Evolutionary conservation across 129 eudicot genomes (phyloP).

Genomic region (Saussurea involucrata): DNA sequence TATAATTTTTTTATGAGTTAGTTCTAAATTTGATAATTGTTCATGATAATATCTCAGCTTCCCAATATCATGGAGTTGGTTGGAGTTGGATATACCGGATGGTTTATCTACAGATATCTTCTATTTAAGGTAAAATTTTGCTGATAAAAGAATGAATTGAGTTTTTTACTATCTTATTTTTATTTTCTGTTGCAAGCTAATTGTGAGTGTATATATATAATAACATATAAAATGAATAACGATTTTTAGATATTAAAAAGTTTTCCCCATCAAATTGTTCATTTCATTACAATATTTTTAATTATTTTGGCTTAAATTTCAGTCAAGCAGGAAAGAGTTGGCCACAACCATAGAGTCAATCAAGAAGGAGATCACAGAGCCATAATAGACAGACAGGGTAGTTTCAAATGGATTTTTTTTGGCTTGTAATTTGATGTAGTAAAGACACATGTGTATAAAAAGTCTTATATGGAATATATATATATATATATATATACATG

Average conservation of each 20-base stretch:
- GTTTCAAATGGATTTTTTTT: background rate
- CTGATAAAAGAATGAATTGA: background rate
- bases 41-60: slow-evolving; percentile 48
- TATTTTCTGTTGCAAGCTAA: background rate
- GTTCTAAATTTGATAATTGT: background rate
- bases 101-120: slow-evolving; percentile 98
- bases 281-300: too few species aligned
- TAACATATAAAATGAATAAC: background rate
- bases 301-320: background rate
- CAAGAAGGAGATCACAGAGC: slow-evolving; percentile 88
- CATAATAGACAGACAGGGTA: slow-evolving; percentile 39
- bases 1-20: too few species aligned
- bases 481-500: background rate
- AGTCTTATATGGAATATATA: slow-evolving; percentile 1
- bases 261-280: background rate
- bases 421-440: slow-evolving; percentile 9
- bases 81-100: slow-evolving; percentile 96
- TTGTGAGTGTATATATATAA: too few species aligned
- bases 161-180: background rate
- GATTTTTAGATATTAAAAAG: background rate
- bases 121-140: slow-evolving; percentile 66
- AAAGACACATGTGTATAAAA: slow-evolving; percentile 15
- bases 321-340: slow-evolving; percentile 95
- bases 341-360: slow-evolving; percentile 64
- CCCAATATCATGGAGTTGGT: slow-evolving; percentile 97